phyloP scores from a whole-genome alignment of 306 rosid genomes.

The Cicer judaicum region DNA sequence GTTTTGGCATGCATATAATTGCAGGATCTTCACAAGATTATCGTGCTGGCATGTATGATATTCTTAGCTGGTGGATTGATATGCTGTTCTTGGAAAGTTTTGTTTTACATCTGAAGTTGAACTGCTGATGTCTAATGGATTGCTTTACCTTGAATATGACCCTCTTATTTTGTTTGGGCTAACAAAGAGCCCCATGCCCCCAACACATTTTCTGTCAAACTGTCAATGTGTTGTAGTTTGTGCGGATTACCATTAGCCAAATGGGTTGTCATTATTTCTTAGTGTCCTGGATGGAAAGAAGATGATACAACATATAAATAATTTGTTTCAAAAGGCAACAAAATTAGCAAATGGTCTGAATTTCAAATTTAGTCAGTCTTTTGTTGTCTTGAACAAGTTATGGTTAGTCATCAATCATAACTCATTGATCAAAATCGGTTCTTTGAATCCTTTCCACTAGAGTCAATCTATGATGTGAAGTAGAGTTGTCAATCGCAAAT shows the following conservation, averaged over 20 bases:
- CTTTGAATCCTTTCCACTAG: conserved; percentile 33
- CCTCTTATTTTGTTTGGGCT: conserved; percentile 57
- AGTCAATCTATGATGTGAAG: conserved; percentile 30
- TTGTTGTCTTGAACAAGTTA: conserved; percentile 31
- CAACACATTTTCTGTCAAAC: conserved; percentile 39
- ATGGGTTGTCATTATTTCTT: conserved; percentile 30
- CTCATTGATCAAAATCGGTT: conserved; percentile 28
- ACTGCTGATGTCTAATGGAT: conserved; percentile 71
- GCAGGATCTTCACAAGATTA: conserved; percentile 99
- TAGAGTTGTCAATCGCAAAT: neutral
- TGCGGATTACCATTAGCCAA: conserved; percentile 42
- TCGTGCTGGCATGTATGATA: conserved; percentile 94
- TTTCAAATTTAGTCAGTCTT: conserved; percentile 37
- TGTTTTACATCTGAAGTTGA: conserved; percentile 87
- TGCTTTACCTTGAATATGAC: conserved; percentile 60
- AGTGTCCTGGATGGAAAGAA: conserved; percentile 35
- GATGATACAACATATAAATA: conserved; percentile 15
- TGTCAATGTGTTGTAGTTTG: conserved; percentile 40
- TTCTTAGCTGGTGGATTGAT: conserved; percentile 96
- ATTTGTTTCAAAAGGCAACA: conserved; percentile 22
- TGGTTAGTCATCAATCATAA: conserved; percentile 16
- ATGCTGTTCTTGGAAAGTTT: conserved; percentile 93
- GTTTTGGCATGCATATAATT: conserved; percentile 99
- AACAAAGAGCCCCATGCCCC: conserved; percentile 40
- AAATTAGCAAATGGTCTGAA: conserved; percentile 8